These are phyloP conservation scores for Podospora pseudocomata DNA, from an alignment of 495 filamentous ascomycete species.

Conservation along the genomic window DNA sequence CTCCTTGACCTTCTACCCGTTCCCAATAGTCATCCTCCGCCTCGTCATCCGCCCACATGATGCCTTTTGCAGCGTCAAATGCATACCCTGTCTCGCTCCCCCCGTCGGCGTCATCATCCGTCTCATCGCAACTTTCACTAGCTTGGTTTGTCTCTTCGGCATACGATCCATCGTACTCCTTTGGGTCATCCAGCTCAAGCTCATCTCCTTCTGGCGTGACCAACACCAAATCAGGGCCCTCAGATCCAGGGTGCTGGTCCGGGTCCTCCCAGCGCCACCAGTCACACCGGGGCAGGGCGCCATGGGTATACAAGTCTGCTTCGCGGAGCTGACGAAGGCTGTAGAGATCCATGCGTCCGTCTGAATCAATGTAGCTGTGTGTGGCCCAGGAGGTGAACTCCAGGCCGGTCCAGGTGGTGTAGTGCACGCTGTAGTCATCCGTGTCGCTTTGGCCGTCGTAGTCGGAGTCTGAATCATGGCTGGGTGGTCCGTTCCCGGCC, in stretches of 20 bases:
- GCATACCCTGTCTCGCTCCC: not conserved
- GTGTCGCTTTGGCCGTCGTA: not conserved
- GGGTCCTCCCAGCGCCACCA: not conserved
- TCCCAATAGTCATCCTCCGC: not conserved
- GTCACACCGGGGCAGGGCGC: not conserved
- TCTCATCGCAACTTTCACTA: not conserved
- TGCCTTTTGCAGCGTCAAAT: not conserved
- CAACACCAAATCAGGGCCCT: not conserved
- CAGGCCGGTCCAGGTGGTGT: constrained; percentile 11
- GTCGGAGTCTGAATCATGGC: not conserved
- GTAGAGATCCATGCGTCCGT: not conserved
- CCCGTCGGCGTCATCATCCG: not conserved
- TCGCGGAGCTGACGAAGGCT: not conserved
- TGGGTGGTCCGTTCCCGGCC: not conserved
- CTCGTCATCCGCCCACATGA: not conserved
- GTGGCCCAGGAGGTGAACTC: not conserved
- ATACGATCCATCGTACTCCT: not conserved
- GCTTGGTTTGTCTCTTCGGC: not conserved
- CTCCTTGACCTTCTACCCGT: not conserved
- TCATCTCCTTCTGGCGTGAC: constrained; percentile 6
- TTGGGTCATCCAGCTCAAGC: constrained; percentile 2
- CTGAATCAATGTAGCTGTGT: not conserved
- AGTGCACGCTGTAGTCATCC: not conserved
- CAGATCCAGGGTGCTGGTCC: not conserved
- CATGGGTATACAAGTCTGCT: not conserved